phyloP scores from a whole-genome alignment of 1,284 basidiomycete genomes.

The Ustilago hordei region DNA sequence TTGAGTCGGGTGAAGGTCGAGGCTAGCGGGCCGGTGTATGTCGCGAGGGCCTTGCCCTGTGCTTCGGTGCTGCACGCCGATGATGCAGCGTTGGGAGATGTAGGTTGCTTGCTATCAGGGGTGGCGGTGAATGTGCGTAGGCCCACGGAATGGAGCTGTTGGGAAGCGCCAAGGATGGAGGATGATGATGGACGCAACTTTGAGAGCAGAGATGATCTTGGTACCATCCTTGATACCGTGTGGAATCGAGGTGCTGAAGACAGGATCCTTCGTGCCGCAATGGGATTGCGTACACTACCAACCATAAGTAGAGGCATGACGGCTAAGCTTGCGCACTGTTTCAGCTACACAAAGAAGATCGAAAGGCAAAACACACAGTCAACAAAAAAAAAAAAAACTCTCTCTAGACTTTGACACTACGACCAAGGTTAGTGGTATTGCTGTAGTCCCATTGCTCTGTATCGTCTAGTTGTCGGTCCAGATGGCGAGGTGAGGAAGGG shows the following conservation, averaged over 20 bases:
- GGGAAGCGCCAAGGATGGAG: not conserved
- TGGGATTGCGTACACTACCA: not conserved
- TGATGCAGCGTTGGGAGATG: no score
- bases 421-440: not conserved
- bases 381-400: constrained; percentile 25
- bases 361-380: constrained; percentile 33
- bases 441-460: constrained; percentile 20
- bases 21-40: constrained; percentile 76
- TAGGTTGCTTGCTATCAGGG: no score
- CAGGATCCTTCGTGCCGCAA: not conserved
- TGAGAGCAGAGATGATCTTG: not conserved
- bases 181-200: not conserved
- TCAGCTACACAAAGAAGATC: not conserved
- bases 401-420: not conserved
- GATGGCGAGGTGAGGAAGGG: not conserved
- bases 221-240: not conserved
- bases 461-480: not conserved
- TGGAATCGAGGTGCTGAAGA: not conserved
- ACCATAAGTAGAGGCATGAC: constrained; percentile 1
- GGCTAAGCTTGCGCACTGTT: not conserved
- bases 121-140: constrained; percentile 14
- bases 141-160: not conserved
- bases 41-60: constrained; percentile 28
- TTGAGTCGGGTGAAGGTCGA: constrained; percentile 81
- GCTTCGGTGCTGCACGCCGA: no score